Base-by-base conservation (phyloP, 2,329 filamentous ascomycete genomes). In the Ophiostoma sp. region DNA sequence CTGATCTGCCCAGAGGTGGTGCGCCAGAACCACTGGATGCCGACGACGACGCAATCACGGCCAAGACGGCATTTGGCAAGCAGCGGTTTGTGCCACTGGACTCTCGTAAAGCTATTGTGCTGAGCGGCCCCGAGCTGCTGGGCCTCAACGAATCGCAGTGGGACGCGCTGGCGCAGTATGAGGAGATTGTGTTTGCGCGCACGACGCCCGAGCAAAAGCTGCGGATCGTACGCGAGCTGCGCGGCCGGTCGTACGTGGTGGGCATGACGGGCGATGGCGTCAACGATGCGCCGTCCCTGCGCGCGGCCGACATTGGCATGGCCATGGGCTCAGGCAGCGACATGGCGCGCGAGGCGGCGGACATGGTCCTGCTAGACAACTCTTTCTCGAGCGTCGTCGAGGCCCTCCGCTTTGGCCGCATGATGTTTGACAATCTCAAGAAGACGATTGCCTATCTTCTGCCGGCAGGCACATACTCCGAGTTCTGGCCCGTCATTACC, bases 241-340 rank as follows among this genome's bases (percentile, higher is more conserved):
- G 92, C 76, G 79, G 82, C 0, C 81, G 85, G 10, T 82, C 85
- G 76, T 90, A 74, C 78, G 89, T 91, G 1, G 87, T 96, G 0
- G 92, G 89, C 54, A 95, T 96, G 87, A 91, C 94, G 1, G 93
- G 92, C 52, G 92, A 96, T 74, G 92, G 93, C 23, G 92, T 94
- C 74, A 96, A 96, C 75, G 93, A 96, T 76, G 90, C 92, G 0
- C 92, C 92, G 0, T 92, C 92, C 1, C 85, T 96, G 4, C 88
- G 90, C 1, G 88, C 89, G 0, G 91, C 93, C 20, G 92, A 96
- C 74, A 87, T 96, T 1, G 91, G 91, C 70, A 94, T 96, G 72
- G 90, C 92, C 1, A 88, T 96, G 74, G 91, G 90, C 1, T 90
- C 88, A 0, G 92, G 92, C 4, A 92, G 90, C 0, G 93, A 96